Base-by-base conservation (phyloP, 345 rosid species). In the Syzygium aqueum region DNA sequence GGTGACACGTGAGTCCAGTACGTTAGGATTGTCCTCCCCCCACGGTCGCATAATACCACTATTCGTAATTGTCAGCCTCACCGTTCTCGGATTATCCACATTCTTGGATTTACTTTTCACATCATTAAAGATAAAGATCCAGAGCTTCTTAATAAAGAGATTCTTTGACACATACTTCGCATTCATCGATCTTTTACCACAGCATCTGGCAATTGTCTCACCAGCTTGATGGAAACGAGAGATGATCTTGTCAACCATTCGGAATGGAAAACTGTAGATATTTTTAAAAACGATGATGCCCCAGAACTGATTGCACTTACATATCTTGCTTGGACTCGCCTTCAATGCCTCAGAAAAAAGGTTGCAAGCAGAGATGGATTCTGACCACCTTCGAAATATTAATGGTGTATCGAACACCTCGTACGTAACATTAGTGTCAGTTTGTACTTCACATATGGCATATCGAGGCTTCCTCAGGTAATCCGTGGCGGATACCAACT, bases 1-100 rank as follows among this genome's bases (percentile, higher is more conserved):
- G 6, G 22, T 6, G 22, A 17, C 1, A 6, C 7, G 8, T 2
- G 6, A 3, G 2, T 0, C 0, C 17, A 0, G 6, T 53, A 6
- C 22, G 54, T 53, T 21, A 53, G 5, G 7, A 53, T 17, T 3
- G 52, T 15, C 3, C 51, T 3, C 6, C 14, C 15, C 3, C 52
- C 52, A 0, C 4, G 3, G 1, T 3, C 0, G 6, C 6, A 5
- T 5, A 14, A 12, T 16, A 6, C 22, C 56, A 2, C 22, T 1
- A 5, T 7, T 7, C 56, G 17, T 19, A 17, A 53, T 53, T 21
- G 3, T 21, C 25, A 0, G 8, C 3, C 8, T 54, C 22, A 57
- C 28, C 1, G 0, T 3, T 14, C 15, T 21, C 40, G 8, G 37
- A 16, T 65, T 11, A 65, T 30, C 40, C 1, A 0, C 17, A 15